Base-by-base conservation (phyloP, 129 eudicot genomes). In the Flaveria brownii region DNA sequence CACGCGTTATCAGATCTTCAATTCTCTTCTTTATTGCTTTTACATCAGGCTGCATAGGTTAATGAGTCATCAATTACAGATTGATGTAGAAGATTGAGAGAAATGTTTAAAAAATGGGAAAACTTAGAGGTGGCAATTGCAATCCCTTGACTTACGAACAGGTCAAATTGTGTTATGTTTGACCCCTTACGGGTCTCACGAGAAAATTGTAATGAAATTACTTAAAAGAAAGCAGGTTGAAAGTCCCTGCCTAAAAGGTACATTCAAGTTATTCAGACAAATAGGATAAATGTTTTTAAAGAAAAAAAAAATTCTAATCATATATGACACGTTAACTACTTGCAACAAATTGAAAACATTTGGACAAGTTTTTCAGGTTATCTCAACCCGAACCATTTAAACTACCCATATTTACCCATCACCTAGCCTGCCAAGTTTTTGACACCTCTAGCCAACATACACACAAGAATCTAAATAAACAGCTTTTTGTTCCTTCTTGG, bases 11-110 rank as follows among this genome's bases (percentile, higher is more conserved):
- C 90, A 93, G 80, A 84, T 93, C 96, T 68, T 93, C 98, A 11
- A 93, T 93, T 82, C 98, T 83, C 90, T 90, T 93, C 83, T 93
- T 93, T 23, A 93, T 88, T 43, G 92, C 98, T 84, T 93, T 93
- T 49, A 93, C 91, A 47, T 93, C 98, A 56, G 98, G 98, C 98
- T 93, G 84, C 75, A 75, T 0, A 72, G 15, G 57, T 76, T 23
- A 56, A 60, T 51, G 46, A 41, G 20, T 55, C 20, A 50, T 39
- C 23, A 65, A 46, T 74, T 45, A 47, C 11, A n/a, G 26, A 54
- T 72, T 7, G 54, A 30, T 6, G 23, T 17, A 50, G n/a, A n/a
- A 50, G n/a, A 71, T 51, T 71, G 23, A 49, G 15, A 51, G 11
- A 30, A 28, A 5, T 33, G 18, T 72, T 23, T 1, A 23, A 20